Conservation (phyloP, 495 filamentous ascomycete species). For the Tuber melanosporum region DNA sequence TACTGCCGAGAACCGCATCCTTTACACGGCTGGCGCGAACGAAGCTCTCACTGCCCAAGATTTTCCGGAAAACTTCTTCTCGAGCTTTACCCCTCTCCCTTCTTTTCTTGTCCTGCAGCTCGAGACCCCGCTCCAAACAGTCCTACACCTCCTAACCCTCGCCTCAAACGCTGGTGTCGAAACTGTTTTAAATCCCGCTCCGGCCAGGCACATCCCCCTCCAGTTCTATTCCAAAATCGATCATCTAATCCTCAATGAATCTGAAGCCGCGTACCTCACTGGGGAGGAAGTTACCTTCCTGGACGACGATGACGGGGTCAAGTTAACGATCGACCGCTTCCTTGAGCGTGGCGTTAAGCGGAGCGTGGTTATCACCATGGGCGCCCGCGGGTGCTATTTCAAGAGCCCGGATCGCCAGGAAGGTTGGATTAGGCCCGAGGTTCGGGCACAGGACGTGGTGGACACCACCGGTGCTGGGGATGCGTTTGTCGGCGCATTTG, state of each 20-base stretch:
- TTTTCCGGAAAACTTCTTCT: slow-evolving; percentile 45
- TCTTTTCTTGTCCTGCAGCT: slow-evolving; percentile 78
- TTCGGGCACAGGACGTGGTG: slow-evolving; percentile 64
- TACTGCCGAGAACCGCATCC: slow-evolving; percentile 79
- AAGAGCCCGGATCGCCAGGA: slow-evolving; percentile 45
- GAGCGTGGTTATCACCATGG: slow-evolving; percentile 77
- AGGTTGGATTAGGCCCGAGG: slow-evolving; percentile 44
- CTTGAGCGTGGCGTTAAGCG: slow-evolving; percentile 56
- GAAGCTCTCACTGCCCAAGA: slow-evolving; percentile 43
- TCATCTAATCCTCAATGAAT: slow-evolving; percentile 85
- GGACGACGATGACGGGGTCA: slow-evolving; percentile 46
- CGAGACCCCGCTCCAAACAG: slow-evolving; percentile 70
- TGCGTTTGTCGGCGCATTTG: slow-evolving; percentile 86
- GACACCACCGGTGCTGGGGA: slow-evolving; percentile 95
- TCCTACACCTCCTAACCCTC: slow-evolving; percentile 56
- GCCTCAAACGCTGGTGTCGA: slow-evolving; percentile 50
- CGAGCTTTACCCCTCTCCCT: slow-evolving; percentile 43
- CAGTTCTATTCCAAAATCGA: slow-evolving; percentile 62
- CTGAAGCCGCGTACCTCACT: slow-evolving; percentile 70
- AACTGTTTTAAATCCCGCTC: slow-evolving; percentile 67
- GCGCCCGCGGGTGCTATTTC: slow-evolving; percentile 63
- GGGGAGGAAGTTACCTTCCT: slow-evolving; percentile 48
- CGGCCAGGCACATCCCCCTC: slow-evolving; percentile 64
- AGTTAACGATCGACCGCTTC: slow-evolving; percentile 53
- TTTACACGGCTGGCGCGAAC: slow-evolving; percentile 77